A percentile compares a stretch with the other conserved stretches of the same genome.
phyloP scores from a whole-genome alignment of 768 basidiomycete species.

The Dioszegia aurantiaca region DNA sequence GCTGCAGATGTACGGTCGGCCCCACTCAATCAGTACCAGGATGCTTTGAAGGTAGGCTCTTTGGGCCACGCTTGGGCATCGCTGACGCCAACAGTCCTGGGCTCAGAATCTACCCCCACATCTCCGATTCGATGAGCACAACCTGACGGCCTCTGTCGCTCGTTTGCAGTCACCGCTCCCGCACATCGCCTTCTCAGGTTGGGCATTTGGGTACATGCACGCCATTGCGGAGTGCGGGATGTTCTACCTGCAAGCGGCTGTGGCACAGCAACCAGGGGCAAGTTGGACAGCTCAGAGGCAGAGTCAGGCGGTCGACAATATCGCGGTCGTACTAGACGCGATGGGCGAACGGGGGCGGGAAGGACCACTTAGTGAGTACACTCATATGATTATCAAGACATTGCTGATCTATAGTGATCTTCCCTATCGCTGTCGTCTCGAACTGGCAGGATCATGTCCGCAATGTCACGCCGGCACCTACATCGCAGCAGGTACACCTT shows the following conservation, averaged over 20 bases:
- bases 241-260: constrained; percentile 49
- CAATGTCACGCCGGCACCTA: constrained; percentile 11
- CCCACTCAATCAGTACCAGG: constrained; percentile 26
- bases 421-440: constrained; percentile 43
- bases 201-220: constrained; percentile 50
- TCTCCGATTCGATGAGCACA: constrained; percentile 46
- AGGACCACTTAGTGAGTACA: constrained; percentile 40
- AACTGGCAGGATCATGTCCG: constrained; percentile 47
- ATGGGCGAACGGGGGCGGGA: constrained; percentile 44
- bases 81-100: constrained; percentile 40
- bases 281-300: constrained; percentile 40
- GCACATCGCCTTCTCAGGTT: constrained; percentile 35
- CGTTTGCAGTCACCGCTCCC: constrained; percentile 34
- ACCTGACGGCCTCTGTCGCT: constrained; percentile 27
- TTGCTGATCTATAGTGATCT: too few relatives aligned
- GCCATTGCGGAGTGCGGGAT: constrained; percentile 50
- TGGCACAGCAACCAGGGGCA: constrained; percentile 28
- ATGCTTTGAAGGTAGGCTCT: constrained; percentile 36
- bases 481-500: constrained; percentile 23
- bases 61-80: neutral
- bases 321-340: constrained; percentile 44
- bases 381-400: too few relatives aligned
- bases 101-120: constrained; percentile 41
- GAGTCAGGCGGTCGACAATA: constrained; percentile 49
- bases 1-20: constrained; percentile 1